A percentile compares a stretch with the other conserved stretches of the same genome.
Evolutionary conservation across 768 basidiomycete species (phyloP).

Genomic region (Phylloporus sp.): DNA sequence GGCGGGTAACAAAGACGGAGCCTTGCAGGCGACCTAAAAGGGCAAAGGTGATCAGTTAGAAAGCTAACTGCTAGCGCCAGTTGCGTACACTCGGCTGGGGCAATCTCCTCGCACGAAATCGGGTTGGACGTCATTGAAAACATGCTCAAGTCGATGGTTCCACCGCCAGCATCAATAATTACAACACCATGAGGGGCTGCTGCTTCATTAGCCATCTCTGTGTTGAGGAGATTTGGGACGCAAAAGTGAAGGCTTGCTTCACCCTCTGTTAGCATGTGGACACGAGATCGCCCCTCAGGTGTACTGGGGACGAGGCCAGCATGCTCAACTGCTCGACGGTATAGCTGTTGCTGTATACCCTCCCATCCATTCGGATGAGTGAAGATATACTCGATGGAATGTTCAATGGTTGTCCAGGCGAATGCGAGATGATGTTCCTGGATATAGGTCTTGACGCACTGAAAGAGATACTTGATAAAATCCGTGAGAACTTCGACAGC

Average conservation of each 20-base stretch:
- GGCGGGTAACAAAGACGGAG: constrained; percentile 38
- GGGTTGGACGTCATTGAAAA: constrained; percentile 24
- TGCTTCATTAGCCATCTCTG: neutral
- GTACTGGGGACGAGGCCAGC: neutral
- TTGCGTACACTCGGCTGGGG: constrained; percentile 24
- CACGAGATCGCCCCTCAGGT: neutral
- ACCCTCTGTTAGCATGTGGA: constrained; percentile 3
- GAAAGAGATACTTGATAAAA: neutral
- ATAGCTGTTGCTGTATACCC: constrained; percentile 14
- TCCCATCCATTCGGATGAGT: constrained; percentile 30
- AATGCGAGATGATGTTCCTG: constrained; percentile 15
- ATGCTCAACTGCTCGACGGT: constrained; percentile 10
- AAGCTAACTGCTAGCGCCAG: neutral
- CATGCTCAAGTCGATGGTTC: constrained; percentile 35
- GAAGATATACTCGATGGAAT: constrained; percentile 19
- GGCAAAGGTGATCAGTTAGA: neutral
- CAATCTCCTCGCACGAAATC: constrained; percentile 31
- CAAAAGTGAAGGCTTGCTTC: constrained; percentile 31
- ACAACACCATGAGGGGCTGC: constrained; percentile 29
- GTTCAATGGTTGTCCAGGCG: constrained; percentile 13
- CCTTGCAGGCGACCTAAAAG: constrained; percentile 40
- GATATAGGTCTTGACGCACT: constrained; percentile 11
- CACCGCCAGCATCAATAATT: constrained; percentile 14
- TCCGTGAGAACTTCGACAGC: neutral
- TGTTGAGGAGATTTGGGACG: constrained; percentile 33